Evolutionary conservation across 305 asterid species (phyloP), one percentile per base, ranked within the genome.

Genomic region (Plantago lanceolata): DNA sequence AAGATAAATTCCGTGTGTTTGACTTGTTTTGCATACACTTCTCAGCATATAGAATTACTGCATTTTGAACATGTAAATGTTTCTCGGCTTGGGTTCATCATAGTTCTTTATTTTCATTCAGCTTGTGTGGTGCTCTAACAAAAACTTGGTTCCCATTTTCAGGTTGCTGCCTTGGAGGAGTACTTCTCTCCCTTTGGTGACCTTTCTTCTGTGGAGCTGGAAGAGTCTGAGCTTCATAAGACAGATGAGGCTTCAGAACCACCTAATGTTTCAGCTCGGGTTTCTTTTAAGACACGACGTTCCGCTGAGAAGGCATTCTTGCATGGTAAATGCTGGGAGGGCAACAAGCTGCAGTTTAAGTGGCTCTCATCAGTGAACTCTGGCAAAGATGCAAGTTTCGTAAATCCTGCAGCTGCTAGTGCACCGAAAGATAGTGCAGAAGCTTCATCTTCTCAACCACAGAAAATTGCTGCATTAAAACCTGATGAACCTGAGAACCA

Each of bases 261-360:
- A 59, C 55, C 82, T 35, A 65, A 71, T 57, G 61, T 74, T 63
- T 75, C 96, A 63, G 97, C 95, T 72, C 79, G 65, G 65, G 74
- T 94, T 76, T 77, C 85, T 70, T 94, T 84, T 66, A 75, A 79
- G 45, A 76, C 85, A 62, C 88, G 97, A 5, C 85, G 71, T 9
- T 79, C 85, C 62, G 97, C 99, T 61, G 99, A 94, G 84, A 86
- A 48, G 78, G 99, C 97, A 62, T 94, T 90, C 81, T 60, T 57
- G 71, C 79, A 81, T 62, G 99, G 93, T 49, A 94, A 88, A 84
- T 66, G 75, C 69, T 94, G 97, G 97, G 79, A 86, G 78, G 95
- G 95, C 52, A 88, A 88, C 59, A 74, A 71, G 65, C 75, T 94
- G 81, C 85, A 71, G 68, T 88, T 90, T 76, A 49, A 24, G 72